A percentile compares a stretch with the other conserved stretches of the same genome.
Evolutionary conservation across 2,329 filamentous ascomycete species (phyloP).

Genomic region (Scolecobasidium constrictum): DNA sequence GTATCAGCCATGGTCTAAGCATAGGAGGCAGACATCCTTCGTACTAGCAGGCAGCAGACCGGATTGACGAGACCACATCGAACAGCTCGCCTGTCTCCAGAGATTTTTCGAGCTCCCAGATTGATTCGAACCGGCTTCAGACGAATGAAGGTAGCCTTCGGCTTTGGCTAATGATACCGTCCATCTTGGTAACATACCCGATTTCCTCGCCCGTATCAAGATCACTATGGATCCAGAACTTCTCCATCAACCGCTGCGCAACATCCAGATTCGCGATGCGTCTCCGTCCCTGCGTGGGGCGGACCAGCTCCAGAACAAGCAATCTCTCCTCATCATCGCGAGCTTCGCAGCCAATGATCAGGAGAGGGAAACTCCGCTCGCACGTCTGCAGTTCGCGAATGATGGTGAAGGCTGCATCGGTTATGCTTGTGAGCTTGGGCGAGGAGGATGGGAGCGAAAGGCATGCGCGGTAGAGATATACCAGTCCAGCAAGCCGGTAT

Average conservation of each 20-base stretch:
- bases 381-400: slow-evolving; percentile 16
- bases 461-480: slow-evolving; percentile 13
- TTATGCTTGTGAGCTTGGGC: slow-evolving; percentile 1
- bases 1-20: too few species aligned
- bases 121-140: too few species aligned
- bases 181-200: slow-evolving; percentile 12
- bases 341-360: slow-evolving; percentile 20
- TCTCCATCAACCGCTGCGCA: slow-evolving; percentile 11
- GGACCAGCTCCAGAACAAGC: slow-evolving; percentile 10
- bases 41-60: too few species aligned
- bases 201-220: slow-evolving; percentile 12
- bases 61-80: too few species aligned
- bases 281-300: slow-evolving; percentile 11
- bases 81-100: too few species aligned
- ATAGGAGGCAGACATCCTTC: too few species aligned
- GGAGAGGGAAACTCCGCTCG: slow-evolving; percentile 17
- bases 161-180: slow-evolving; percentile 10
- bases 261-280: slow-evolving; percentile 12
- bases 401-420: slow-evolving; percentile 11
- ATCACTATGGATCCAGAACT: slow-evolving; percentile 14
- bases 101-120: too few species aligned
- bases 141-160: slow-evolving; percentile 10
- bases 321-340: slow-evolving; percentile 16
- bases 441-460: neutral
- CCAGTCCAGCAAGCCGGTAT: slow-evolving; percentile 12